Base-by-base conservation (phyloP, 441 rosid species). In the Bocquillonia castaneifolia region DNA sequence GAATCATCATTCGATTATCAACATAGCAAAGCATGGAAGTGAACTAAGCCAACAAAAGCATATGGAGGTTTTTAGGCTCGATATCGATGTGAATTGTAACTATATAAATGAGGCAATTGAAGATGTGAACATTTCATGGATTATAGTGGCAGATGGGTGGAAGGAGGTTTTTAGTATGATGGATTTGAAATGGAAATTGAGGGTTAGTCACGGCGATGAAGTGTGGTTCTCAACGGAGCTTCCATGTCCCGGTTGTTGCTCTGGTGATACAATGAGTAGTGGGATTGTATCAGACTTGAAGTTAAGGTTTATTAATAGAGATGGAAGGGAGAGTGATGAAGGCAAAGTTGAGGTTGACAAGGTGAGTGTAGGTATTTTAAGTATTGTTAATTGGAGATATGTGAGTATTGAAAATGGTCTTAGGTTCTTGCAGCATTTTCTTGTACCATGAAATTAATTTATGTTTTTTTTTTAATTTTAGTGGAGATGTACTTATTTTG, bases 171-270 rank as follows among this genome's bases (percentile, higher is more conserved):
- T 81, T 40, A 76, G 72, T 0, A 67, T 84, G 88, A 74, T 84
- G 80, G 84, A 82, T 18, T 26, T 72, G 25, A 57, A 64, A 4
- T 78, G 77, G 40, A 67, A 70, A 62, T 47, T 74, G 44, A 68
- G 71, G 36, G 28, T 51, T 1, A 18, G 17, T 9, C 53, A 28
- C 5, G 76, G 64, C 51, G 54, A 14, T 14, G 77, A 59, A 51
- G 73, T 76, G 22, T 86, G 84, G 85, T 80, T 81, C 59, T 79
- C 79, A 32, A 75, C 73, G 81, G 84, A 82, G 80, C 80, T 82
- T 13, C 85, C 87, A 26, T 51, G 53, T 51, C 66, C 74, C 0
- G 79, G 75, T 32, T 79, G 88, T 36, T 79, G 86, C 63, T 70
- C 54, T 20, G 25, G 76, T 22, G 80, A 50, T 1, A 25, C 34